Evolutionary conservation across 2,329 filamentous ascomycete species (phyloP).

Genomic region (Phialophora tarda): DNA sequence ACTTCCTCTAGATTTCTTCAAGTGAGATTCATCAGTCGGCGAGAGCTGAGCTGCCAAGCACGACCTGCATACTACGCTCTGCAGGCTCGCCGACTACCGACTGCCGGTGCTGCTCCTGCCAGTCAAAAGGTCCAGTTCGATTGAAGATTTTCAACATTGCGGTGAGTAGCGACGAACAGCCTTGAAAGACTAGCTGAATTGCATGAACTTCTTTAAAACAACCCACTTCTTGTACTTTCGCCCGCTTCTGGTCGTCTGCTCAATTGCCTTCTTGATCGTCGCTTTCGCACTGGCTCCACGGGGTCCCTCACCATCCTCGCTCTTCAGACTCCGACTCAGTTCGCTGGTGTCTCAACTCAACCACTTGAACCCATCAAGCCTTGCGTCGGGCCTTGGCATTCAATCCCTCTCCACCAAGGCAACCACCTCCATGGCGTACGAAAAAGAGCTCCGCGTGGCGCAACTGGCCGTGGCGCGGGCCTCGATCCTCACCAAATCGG

Average conservation of each 20-base stretch:
- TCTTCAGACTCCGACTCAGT: slow-evolving; percentile 26
- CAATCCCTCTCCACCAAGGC: slow-evolving; percentile 12
- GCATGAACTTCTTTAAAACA: slow-evolving; percentile 5
- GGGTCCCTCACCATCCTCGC: slow-evolving; percentile 18
- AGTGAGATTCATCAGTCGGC: not conserved
- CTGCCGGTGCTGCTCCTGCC: slow-evolving; percentile 2
- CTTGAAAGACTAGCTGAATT: slow-evolving; percentile 18
- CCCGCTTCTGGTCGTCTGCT: slow-evolving; percentile 20
- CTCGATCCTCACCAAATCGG: slow-evolving; percentile 73
- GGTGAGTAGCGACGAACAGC: slow-evolving; percentile 5
- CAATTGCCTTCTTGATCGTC: slow-evolving; percentile 28
- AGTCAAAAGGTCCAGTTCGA: not conserved
- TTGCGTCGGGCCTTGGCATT: slow-evolving; percentile 27
- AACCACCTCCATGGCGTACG: slow-evolving; percentile 59
- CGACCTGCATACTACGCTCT: not conserved
- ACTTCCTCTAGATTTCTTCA: not conserved
- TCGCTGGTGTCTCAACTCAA: slow-evolving; percentile 26
- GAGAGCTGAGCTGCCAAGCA: slow-evolving; percentile 1
- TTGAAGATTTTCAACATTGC: slow-evolving; percentile 9
- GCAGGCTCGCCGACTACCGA: slow-evolving; percentile 2
- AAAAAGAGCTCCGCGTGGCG: slow-evolving; percentile 79
- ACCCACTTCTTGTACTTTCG: slow-evolving; percentile 2
- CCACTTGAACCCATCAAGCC: not conserved
- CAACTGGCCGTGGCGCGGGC: slow-evolving; percentile 89
- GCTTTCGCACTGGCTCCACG: slow-evolving; percentile 35